phyloP scores from a whole-genome alignment of 2,329 filamentous ascomycete genomes.

The Scedosporium aurantiacum region DNA sequence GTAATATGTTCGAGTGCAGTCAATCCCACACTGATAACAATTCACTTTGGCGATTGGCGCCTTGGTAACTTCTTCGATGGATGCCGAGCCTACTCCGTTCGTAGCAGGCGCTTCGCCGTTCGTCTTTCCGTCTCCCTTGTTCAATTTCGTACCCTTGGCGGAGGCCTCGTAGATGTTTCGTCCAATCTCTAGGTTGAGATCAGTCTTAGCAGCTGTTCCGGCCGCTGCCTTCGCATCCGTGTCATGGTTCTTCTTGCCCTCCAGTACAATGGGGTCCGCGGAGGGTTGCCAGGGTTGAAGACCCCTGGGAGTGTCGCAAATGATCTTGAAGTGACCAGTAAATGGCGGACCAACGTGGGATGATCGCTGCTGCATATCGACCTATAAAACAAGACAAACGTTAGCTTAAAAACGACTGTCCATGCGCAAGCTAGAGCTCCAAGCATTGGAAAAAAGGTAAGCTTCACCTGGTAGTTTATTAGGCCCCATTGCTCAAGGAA shows the following conservation, averaged over 20 bases:
- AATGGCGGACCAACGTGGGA: constrained; percentile 94
- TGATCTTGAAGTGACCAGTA: constrained; percentile 93
- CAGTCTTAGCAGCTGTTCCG: constrained; percentile 57
- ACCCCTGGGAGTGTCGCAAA: constrained; percentile 88
- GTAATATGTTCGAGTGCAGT: constrained; percentile 62
- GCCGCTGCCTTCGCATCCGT: constrained; percentile 67
- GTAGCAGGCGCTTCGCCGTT: constrained; percentile 60
- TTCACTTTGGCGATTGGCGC: constrained; percentile 58
- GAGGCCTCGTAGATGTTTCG: constrained; percentile 93
- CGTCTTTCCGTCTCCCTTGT: constrained; percentile 57
- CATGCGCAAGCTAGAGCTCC: background rate
- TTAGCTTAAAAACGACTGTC: constrained; percentile 8
- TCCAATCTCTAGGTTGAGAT: constrained; percentile 83
- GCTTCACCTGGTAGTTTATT: constrained; percentile 88
- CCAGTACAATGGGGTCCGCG: constrained; percentile 56
- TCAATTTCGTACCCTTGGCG: constrained; percentile 64
- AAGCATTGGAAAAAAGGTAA: background rate
- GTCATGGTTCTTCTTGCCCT: constrained; percentile 48
- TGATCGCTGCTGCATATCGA: constrained; percentile 88
- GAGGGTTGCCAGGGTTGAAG: constrained; percentile 92
- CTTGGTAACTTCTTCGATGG: constrained; percentile 50
- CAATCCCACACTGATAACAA: constrained; percentile 85
- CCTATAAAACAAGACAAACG: constrained; percentile 41
- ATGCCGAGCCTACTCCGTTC: constrained; percentile 46
- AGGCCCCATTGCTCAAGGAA: constrained; percentile 98